A percentile compares a stretch with the other conserved stretches of the same genome.
These are phyloP conservation scores for Inonotus hispidus DNA, from an alignment of 1,284 basidiomycete genomes.

Conservation along the genomic window DNA sequence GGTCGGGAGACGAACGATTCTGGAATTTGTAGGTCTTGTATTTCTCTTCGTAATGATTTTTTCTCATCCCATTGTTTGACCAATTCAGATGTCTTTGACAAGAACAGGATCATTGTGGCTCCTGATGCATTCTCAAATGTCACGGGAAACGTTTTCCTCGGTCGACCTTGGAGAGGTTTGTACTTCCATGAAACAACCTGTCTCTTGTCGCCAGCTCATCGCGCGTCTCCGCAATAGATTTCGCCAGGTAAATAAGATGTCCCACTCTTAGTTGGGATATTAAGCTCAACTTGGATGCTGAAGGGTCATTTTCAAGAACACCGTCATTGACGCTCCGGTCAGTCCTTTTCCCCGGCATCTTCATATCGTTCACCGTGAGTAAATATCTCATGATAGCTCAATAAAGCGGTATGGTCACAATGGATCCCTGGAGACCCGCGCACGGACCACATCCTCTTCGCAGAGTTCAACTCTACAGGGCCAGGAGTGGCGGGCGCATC, in stretches of 20 bases:
- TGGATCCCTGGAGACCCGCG: slow-evolving; percentile 37
- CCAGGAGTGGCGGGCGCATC: slow-evolving; percentile 31
- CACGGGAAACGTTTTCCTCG: slow-evolving; percentile 37
- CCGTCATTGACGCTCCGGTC: slow-evolving; percentile 9
- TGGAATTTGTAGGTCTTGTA: slow-evolving; percentile 37
- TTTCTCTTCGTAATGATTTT: not conserved
- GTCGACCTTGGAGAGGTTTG: slow-evolving; percentile 47
- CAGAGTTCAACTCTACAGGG: slow-evolving; percentile 41
- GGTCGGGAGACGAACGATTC: slow-evolving; percentile 43
- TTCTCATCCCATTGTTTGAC: not conserved
- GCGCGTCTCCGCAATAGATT: slow-evolving; percentile 24
- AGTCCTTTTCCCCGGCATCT: slow-evolving; percentile 19
- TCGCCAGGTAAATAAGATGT: slow-evolving; percentile 30
- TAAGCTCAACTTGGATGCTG: slow-evolving; percentile 14
- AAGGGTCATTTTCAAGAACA: slow-evolving; percentile 21
- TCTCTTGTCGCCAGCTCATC: not conserved
- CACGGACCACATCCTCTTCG: slow-evolving; percentile 41
- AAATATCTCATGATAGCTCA: slow-evolving; percentile 24
- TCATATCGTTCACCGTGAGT: not conserved
- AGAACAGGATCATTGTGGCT: slow-evolving; percentile 43
- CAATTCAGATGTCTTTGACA: slow-evolving; percentile 39
- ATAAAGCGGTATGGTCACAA: slow-evolving; percentile 41
- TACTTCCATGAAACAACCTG: not conserved
- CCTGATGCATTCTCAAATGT: slow-evolving; percentile 36
- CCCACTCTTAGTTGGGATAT: slow-evolving; percentile 3